These are phyloP conservation scores for Cryptosporidium parvum DNA, from an alignment of 169 alveolate species.

Conservation along the genomic window DNA sequence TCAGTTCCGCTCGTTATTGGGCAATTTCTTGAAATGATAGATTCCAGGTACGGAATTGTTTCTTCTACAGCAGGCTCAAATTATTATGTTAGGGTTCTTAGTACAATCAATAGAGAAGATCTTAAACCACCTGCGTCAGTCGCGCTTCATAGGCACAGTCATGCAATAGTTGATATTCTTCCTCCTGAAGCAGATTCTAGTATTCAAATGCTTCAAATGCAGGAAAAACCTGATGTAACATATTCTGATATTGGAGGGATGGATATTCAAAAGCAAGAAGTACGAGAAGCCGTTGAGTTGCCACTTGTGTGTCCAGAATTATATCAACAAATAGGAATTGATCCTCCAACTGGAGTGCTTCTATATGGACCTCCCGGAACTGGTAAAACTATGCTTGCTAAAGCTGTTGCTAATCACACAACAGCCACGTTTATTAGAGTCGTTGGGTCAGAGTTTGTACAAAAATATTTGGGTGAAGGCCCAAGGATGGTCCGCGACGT, in stretches of 20 bases:
- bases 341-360: slow-evolving; percentile 98
- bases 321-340: slow-evolving; percentile 98
- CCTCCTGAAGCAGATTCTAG: slow-evolving; percentile 99
- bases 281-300: slow-evolving; percentile 98
- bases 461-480: slow-evolving; percentile 99
- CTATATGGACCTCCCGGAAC: slow-evolving; percentile 99
- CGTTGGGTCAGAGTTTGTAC: slow-evolving; percentile 99
- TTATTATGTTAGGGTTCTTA: slow-evolving; percentile 96
- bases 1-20: slow-evolving; percentile 99
- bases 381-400: slow-evolving; percentile 99
- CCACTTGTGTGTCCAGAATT: slow-evolving; percentile 98
- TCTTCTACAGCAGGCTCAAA: slow-evolving; percentile 96
- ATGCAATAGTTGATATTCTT: slow-evolving; percentile 97
- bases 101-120: slow-evolving; percentile 98
- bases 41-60: slow-evolving; percentile 96
- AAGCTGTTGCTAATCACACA: slow-evolving; percentile 99
- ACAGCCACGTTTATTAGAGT: slow-evolving; percentile 97
- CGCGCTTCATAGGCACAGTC: slow-evolving; percentile 99
- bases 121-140: slow-evolving; percentile 97
- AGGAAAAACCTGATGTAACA: slow-evolving; percentile 99
- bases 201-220: slow-evolving; percentile 95
- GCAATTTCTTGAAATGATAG: slow-evolving; percentile 97
- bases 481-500: slow-evolving; percentile 99
- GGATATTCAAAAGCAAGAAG: slow-evolving; percentile 98
- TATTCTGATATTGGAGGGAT: slow-evolving; percentile 98